Conservation (phyloP, 2,329 filamentous ascomycete species). For the Neofusicoccum ribis region DNA sequence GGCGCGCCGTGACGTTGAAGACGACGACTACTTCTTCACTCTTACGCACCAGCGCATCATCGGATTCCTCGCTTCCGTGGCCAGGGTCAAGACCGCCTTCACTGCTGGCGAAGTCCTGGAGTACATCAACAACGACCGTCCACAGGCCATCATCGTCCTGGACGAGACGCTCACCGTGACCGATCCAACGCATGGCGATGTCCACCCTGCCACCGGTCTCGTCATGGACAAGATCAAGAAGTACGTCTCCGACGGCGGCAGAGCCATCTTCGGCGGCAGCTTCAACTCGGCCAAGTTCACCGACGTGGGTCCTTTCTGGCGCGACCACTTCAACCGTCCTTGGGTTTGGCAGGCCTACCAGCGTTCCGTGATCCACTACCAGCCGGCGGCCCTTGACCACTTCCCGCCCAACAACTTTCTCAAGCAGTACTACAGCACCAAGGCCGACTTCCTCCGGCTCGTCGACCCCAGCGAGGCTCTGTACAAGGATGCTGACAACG, state of each 20-base stretch:
- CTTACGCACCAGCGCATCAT: not conserved
- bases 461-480: not conserved
- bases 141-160: not conserved
- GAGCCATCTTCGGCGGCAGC: not conserved
- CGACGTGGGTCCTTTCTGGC: not conserved
- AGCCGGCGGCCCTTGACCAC: not conserved
- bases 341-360: not conserved
- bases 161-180: not conserved
- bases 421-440: not conserved
- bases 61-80: not conserved
- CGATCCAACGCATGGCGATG: not conserved
- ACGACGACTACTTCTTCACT: not conserved
- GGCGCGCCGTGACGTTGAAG: no score
- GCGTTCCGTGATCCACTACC: not conserved
- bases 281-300: not conserved
- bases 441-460: not conserved
- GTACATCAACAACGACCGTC: not conserved
- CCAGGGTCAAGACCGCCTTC: not conserved
- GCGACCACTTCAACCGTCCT: not conserved
- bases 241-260: not conserved
- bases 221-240: not conserved
- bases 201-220: not conserved
- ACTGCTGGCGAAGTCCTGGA: not conserved
- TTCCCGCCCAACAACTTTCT: conserved; percentile 3
- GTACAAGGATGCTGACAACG: not conserved